Percentiles rank a stretch among this genome's conserved stretches.
phyloP scores from a whole-genome alignment of 2,329 filamentous ascomycete genomes.

The Didymella lethalis region DNA sequence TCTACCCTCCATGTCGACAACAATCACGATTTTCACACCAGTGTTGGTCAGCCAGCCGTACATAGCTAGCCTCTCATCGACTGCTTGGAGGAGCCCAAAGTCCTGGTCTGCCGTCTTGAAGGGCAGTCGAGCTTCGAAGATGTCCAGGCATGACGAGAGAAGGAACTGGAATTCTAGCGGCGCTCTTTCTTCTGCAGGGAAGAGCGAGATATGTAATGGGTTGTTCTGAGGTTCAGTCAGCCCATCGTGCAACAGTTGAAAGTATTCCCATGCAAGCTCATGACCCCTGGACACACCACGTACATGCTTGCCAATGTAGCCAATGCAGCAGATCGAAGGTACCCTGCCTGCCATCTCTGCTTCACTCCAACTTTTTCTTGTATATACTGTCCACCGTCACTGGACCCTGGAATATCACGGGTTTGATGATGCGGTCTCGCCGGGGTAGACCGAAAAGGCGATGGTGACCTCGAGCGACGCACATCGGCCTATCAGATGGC shows the following conservation, averaged over 20 bases:
- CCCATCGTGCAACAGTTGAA: background rate
- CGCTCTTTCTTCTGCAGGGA: constrained; percentile 76
- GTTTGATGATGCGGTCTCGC: constrained; percentile 27
- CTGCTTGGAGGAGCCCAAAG: constrained; percentile 87
- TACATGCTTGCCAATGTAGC: constrained; percentile 84
- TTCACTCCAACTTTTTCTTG: background rate
- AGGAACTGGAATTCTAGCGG: constrained; percentile 92
- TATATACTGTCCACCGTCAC: background rate
- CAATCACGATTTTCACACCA: constrained; percentile 85
- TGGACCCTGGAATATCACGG: constrained; percentile 14
- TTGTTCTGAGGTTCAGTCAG: constrained; percentile 73
- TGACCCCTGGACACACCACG: background rate
- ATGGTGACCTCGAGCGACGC: constrained; percentile 28
- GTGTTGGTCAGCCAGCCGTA: constrained; percentile 99
- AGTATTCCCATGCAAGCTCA: background rate
- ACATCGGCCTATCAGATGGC: constrained; percentile 43
- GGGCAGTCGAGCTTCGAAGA: constrained; percentile 86
- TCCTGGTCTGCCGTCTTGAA: constrained; percentile 80
- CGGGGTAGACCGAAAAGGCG: constrained; percentile 37
- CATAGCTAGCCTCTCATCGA: constrained; percentile 90
- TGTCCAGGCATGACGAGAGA: constrained; percentile 88
- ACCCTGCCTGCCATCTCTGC: constrained; percentile 56
- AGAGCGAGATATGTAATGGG: constrained; percentile 90
- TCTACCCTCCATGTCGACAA: constrained; percentile 88
- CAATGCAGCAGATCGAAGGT: constrained; percentile 88